Evolutionary conservation across 1,139 yeast genomes (phyloP), one percentile per base, ranked within the genome.

Genomic region (Hyphopichia buzzinii): DNA sequence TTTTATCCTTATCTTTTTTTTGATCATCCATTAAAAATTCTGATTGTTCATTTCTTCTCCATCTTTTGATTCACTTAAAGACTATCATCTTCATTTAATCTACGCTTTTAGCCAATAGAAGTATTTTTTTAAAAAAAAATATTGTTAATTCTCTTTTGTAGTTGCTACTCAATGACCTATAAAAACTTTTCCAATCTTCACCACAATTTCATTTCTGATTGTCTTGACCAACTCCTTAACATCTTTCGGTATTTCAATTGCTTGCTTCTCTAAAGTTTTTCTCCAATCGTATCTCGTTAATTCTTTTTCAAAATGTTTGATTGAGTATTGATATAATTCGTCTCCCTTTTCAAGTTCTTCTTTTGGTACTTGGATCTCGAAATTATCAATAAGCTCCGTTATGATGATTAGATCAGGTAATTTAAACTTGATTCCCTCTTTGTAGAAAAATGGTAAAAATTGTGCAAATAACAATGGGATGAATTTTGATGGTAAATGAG

Each of bases 401-500:
- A 77, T 57, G 13, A 67, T 54, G 16, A 77, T 64, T 36, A 77
- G 54, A 37, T 77, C 80, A 2, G 73, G 69, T 39, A 69, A 49
- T 47, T 62, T 58, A 49, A 68, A 59, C 29, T 47, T 52, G 29
- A 53, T 58, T 15, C 54, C 40, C 2, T 51, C 42, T 26, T 54
- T 48, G 50, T 39, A 33, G 15, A 72, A 60, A 38, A 74, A 70
- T 15, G 79, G 78, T 25, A 77, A 47, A 10, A 73, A 50, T 42
- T 75, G 80, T n/a, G 74, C 57, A 28, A 79, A 49, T 28, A 80
- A 57, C 23, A 77, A 61, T 3, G 81, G 74, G 55, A 61, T 67
- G 55, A 65, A 82, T 54, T 71, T 77, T 46, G 54, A 68, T 2
- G 94, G 95, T 43, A 87, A 52, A 53, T 79, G 82, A 30, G 72